Conservation (phyloP, 495 filamentous ascomycete genomes). For the Xylaria flabelliformis region DNA sequence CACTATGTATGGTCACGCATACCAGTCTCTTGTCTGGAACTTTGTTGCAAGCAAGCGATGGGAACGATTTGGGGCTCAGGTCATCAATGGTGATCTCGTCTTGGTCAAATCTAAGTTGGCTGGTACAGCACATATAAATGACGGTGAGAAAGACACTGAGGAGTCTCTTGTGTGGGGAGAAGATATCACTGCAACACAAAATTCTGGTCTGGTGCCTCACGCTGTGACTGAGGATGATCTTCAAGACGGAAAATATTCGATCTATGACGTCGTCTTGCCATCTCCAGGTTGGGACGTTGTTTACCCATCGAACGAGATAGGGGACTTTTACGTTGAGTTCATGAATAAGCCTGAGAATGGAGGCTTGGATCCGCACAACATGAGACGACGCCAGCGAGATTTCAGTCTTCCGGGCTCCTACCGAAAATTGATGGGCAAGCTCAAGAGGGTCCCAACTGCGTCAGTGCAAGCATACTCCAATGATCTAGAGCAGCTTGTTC, state of each 20-base stretch:
- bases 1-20: conserved; percentile 95
- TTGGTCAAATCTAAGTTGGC: conserved; percentile 55
- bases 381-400: conserved; percentile 86
- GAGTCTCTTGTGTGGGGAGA: conserved; percentile 53
- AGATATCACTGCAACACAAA: conserved; percentile 2
- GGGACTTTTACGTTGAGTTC: conserved; percentile 78
- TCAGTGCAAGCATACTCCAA: conserved; percentile 71
- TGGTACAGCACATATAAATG: conserved; percentile 44
- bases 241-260: conserved; percentile 75
- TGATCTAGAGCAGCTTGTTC: conserved; percentile 82
- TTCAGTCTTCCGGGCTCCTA: conserved; percentile 89
- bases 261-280: conserved; percentile 95
- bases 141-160: conserved; percentile 67
- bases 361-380: conserved; percentile 78
- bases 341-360: conserved; percentile 82
- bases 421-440: conserved; percentile 78
- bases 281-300: conserved; percentile 87
- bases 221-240: conserved; percentile 77
- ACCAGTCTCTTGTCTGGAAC: conserved; percentile 96
- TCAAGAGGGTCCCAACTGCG: conserved; percentile 60
- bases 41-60: conserved; percentile 77
- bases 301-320: conserved; percentile 85
- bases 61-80: conserved; percentile 69
- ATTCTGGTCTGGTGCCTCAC: conserved; percentile 72
- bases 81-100: conserved; percentile 88